Base-by-base conservation (phyloP, 176 grass and related monocot species). In the Oryza meridionalis region DNA sequence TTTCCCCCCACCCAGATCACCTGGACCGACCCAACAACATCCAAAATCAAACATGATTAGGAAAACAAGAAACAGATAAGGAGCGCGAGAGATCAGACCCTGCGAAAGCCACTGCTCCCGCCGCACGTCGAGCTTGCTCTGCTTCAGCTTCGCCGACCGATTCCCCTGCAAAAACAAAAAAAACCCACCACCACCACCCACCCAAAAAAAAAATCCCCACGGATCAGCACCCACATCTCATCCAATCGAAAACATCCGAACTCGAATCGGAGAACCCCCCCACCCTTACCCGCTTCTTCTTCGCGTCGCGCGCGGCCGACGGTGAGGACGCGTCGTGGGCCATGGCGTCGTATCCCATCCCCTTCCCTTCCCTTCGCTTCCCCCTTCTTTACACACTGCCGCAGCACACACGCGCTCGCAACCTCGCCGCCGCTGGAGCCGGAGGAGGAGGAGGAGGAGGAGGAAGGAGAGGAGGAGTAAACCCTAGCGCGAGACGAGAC, bases 91-190 rank as follows among this genome's bases (percentile, higher is more conserved):
- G 63, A 79, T 73, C 88, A 65, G 76, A 98, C 96, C 96, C 90
- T 95, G 96, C 40, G 92, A 93, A 38, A 98, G 89, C 91, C 93
- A 98, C 89, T 98, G 95, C 84, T 88, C 96, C 38, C 96, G 92
- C 59, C 96, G 82, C 45, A 91, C 93, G 65, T 95, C 96, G 49
- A 93, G 88, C 85, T 98, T 98, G 87, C 85, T 93, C 86, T 98
- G 92, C 87, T 93, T 98, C 91, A 95, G 88, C 84, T 92, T 92
- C 53, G 96, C 96, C 62, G 92, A 86, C 65, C 96, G 62, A 77
- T 95, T 94, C 27, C 82, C 83, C 96, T 98, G 81, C 66, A 42
- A 71, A 71, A 75, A 11, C 58, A 24, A 2, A 50, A 50, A 50
- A 17, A 44, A 14, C 25, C n/a, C 65, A 81, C 12, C 65, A 81